Conservation (phyloP, 73 alveolate species). For the Paramecium sexaurelia region DNA sequence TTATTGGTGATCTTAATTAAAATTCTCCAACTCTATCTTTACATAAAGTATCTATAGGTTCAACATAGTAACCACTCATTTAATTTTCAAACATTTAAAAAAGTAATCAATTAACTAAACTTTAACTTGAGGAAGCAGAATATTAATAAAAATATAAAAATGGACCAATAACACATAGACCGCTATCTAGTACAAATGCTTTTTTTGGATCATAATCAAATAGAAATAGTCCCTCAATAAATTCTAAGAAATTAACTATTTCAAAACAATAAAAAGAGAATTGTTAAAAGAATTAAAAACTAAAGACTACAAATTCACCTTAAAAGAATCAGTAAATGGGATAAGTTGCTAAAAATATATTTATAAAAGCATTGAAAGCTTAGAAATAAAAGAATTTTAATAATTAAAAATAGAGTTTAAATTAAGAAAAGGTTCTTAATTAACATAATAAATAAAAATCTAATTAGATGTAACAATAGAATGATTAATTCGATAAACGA, state of each 20-base stretch:
- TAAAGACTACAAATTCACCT: background rate
- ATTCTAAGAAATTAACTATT: background rate
- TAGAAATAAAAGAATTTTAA: background rate
- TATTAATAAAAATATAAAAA: background rate
- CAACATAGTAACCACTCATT: background rate
- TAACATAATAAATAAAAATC: background rate
- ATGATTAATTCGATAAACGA: background rate
- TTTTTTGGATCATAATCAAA: conserved; percentile 23
- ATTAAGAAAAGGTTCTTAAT: background rate
- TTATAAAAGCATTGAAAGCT: background rate
- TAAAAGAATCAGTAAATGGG: background rate
- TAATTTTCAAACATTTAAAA: background rate
- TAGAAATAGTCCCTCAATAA: conserved; percentile 31
- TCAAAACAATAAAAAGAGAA: background rate
- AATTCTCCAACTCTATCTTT: background rate
- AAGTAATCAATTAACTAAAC: background rate
- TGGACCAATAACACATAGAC: conserved; percentile 46
- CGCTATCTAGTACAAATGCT: background rate
- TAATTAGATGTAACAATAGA: background rate
- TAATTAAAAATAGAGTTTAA: background rate
- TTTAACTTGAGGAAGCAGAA: conserved; percentile 5
- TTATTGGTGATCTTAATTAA: background rate
- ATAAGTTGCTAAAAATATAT: background rate
- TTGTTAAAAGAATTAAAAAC: background rate
- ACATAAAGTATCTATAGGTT: background rate